Conservation (phyloP, 495 filamentous ascomycete genomes). For the Mycothermus thermophilus region DNA sequence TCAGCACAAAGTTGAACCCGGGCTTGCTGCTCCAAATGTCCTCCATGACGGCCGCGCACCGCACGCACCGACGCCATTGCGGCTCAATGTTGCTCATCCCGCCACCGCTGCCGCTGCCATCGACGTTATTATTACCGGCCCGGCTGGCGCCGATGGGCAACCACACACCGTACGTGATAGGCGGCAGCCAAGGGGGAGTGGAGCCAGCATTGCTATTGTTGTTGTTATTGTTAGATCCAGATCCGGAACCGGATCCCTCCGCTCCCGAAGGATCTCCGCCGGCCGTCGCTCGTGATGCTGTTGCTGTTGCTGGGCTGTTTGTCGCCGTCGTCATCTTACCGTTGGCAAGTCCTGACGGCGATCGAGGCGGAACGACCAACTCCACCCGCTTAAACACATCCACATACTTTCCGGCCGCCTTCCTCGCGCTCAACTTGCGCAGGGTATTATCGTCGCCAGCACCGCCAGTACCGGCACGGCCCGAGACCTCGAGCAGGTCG, state of each 20-base stretch:
- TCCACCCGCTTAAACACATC: slow-evolving; percentile 30
- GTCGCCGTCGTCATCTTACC: background rate
- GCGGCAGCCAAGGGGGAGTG: too few species aligned
- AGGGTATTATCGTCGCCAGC: slow-evolving; percentile 27
- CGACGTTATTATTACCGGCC: background rate
- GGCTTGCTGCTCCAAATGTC: slow-evolving; percentile 33
- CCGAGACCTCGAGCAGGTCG: slow-evolving; percentile 34
- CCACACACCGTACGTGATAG: too few species aligned
- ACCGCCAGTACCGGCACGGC: too few species aligned
- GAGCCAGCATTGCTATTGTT: background rate
- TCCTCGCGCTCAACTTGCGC: slow-evolving; percentile 14
- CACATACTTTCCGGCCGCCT: slow-evolving; percentile 16
- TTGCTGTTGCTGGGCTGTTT: too few species aligned
- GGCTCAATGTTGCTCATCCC: slow-evolving; percentile 5
- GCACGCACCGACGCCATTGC: slow-evolving; percentile 42
- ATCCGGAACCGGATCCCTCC: too few species aligned
- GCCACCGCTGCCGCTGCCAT: slow-evolving; percentile 3
- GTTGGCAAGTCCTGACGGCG: too few species aligned
- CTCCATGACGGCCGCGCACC: slow-evolving; percentile 52
- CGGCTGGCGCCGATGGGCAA: background rate
- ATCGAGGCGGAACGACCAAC: too few species aligned
- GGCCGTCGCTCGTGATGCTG: too few species aligned
- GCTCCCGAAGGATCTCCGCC: background rate
- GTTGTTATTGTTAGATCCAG: background rate
- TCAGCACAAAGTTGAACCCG: slow-evolving; percentile 35